phyloP scores from a whole-genome alignment of 495 filamentous ascomycete genomes.

The Hypoxylon cercidicola region DNA sequence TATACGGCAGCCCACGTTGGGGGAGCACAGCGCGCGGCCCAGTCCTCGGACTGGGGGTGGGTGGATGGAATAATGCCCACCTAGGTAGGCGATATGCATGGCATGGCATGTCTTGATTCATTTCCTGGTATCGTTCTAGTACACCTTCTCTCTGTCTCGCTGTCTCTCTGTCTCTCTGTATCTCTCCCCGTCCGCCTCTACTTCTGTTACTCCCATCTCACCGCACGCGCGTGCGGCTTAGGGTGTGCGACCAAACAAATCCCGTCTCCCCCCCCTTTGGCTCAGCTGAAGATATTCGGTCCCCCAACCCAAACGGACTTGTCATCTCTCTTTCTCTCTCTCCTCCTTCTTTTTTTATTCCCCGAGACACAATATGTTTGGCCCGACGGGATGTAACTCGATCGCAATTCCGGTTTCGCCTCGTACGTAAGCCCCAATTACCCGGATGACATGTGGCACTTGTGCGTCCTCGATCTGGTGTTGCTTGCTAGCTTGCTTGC shows the following conservation, averaged over 20 bases:
- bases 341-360: neutral
- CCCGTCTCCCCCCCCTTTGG: too few relatives aligned
- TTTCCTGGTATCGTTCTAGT: too few relatives aligned
- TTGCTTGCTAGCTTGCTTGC: constrained; percentile 4
- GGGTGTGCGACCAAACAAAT: too few relatives aligned
- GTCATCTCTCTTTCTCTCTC: too few relatives aligned
- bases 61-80: too few relatives aligned
- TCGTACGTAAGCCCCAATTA: constrained; percentile 30
- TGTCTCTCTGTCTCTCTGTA: too few relatives aligned
- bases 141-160: too few relatives aligned
- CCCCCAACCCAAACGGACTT: constrained; percentile 5
- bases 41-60: constrained; percentile 20
- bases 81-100: too few relatives aligned
- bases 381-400: constrained; percentile 36
- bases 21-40: constrained; percentile 27
- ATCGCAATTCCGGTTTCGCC: constrained; percentile 28
- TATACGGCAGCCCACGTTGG: constrained; percentile 34
- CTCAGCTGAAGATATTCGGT: constrained; percentile 1
- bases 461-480: constrained; percentile 3
- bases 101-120: too few relatives aligned
- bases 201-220: too few relatives aligned
- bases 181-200: too few relatives aligned
- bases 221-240: too few relatives aligned
- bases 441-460: constrained; percentile 29
- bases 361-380: constrained; percentile 27